Percentiles rank a stretch among this genome's conserved stretches.
Conservation (phyloP, 2,329 filamentous ascomycete species). For the Trichoderma harzianum region DNA sequence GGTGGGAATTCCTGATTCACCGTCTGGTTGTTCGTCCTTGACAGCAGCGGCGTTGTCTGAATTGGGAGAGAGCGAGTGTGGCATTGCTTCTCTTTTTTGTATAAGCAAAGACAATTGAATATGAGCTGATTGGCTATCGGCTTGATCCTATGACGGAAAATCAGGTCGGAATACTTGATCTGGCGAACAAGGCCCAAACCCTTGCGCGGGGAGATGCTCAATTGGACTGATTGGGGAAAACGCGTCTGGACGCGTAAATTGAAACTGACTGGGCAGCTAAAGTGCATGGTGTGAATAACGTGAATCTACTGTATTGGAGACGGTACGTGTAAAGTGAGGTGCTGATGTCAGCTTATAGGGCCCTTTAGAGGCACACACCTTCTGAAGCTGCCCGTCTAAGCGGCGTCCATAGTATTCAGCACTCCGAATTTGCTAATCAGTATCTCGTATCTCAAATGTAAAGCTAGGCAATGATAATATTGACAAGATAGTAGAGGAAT, state of each 20-base stretch:
- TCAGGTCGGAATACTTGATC: not conserved
- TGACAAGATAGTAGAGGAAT: too few relatives aligned
- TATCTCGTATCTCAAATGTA: too few relatives aligned
- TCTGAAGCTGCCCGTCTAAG: not conserved
- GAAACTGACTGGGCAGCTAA: slow-evolving; percentile 2
- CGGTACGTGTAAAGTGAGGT: not conserved
- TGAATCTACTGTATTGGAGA: not conserved
- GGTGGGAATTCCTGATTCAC: slow-evolving; percentile 28
- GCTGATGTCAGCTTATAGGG: not conserved
- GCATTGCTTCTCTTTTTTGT: slow-evolving; percentile 35
- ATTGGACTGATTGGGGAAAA: not conserved
- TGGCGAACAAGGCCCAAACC: not conserved
- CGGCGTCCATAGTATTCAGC: too few relatives aligned
- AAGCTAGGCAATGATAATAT: too few relatives aligned
- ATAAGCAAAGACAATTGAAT: not conserved
- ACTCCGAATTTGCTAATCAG: too few relatives aligned
- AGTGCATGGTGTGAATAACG: not conserved
- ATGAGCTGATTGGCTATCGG: not conserved
- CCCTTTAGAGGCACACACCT: not conserved
- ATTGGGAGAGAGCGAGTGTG: slow-evolving; percentile 39
- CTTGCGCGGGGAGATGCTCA: slow-evolving; percentile 10
- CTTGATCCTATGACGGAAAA: not conserved
- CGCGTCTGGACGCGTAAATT: slow-evolving; percentile 19
- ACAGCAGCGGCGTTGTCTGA: slow-evolving; percentile 30
- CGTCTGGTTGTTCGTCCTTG: slow-evolving; percentile 37